Conservation (phyloP, 2,329 filamentous ascomycete genomes). For the Gnomoniopsis smithogilvyi region DNA sequence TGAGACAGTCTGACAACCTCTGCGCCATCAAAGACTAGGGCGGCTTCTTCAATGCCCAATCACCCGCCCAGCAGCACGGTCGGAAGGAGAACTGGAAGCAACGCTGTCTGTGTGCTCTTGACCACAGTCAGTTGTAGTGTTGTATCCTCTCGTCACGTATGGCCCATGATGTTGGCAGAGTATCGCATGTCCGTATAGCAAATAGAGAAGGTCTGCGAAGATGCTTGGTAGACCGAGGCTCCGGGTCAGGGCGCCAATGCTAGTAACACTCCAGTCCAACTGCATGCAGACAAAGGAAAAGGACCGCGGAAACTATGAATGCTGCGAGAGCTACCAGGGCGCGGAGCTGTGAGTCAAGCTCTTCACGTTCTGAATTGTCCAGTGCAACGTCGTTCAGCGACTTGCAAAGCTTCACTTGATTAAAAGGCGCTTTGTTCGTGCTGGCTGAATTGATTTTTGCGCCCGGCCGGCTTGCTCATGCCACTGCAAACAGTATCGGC, state of each 20-base stretch:
- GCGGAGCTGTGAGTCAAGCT: neutral
- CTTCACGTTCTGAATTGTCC: neutral
- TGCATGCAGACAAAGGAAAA: conserved; percentile 12
- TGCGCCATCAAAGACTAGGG: conserved; percentile 1
- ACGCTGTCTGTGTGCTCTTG: conserved; percentile 6
- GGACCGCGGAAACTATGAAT: neutral
- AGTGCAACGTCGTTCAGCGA: neutral
- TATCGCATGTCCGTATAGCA: conserved; percentile 8
- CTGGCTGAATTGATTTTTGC: neutral
- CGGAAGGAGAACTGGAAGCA: conserved; percentile 4
- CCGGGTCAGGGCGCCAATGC: conserved; percentile 6
- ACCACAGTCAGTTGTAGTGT: conserved; percentile 8
- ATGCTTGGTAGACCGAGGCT: conserved; percentile 2
- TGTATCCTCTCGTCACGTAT: conserved; percentile 5
- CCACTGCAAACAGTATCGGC: too few relatives aligned
- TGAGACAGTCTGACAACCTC: conserved; percentile 10
- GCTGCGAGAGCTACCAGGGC: neutral
- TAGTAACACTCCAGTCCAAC: neutral
- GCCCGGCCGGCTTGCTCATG: too few relatives aligned
- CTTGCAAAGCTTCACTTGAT: neutral
- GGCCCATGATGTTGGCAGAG: neutral
- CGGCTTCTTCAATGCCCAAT: neutral
- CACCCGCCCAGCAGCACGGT: conserved; percentile 6
- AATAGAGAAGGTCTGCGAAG: conserved; percentile 6
- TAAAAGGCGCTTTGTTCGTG: neutral